These are phyloP conservation scores for Zanthoxylum bungeanum DNA, from an alignment of 345 rosid species.

Conservation along the genomic window DNA sequence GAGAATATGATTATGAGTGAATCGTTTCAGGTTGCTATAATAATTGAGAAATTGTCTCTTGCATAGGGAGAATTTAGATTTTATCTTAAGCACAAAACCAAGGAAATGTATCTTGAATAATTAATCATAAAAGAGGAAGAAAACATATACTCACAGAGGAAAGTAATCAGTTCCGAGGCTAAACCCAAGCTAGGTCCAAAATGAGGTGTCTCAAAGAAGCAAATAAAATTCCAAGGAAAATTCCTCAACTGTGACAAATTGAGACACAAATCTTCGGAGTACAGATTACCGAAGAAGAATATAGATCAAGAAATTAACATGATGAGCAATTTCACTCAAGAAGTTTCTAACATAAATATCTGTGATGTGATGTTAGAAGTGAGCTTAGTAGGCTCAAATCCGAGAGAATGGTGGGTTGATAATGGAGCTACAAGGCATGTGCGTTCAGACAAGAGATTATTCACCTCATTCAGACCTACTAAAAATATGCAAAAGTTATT, in stretches of 20 bases:
- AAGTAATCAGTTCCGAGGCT: neutral
- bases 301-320: too few relatives aligned
- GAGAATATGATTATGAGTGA: too few relatives aligned
- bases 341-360: too few relatives aligned
- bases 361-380: rapidly evolving
- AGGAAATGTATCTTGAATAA: neutral
- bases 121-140: neutral
- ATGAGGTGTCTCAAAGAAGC: neutral
- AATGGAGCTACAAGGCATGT: neutral
- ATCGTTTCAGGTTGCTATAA: neutral
- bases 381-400: too few relatives aligned
- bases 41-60: neutral
- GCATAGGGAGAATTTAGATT: neutral
- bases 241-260: too few relatives aligned
- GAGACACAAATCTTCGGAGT: neutral
- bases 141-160: neutral
- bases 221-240: neutral
- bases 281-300: too few relatives aligned
- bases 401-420: neutral
- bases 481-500: neutral
- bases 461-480: neutral
- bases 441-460: neutral
- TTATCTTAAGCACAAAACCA: neutral
- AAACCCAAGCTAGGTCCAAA: neutral
- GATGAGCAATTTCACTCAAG: too few relatives aligned